Conservation (phyloP, 2,329 filamentous ascomycete species). For the Catunica adiposa region DNA sequence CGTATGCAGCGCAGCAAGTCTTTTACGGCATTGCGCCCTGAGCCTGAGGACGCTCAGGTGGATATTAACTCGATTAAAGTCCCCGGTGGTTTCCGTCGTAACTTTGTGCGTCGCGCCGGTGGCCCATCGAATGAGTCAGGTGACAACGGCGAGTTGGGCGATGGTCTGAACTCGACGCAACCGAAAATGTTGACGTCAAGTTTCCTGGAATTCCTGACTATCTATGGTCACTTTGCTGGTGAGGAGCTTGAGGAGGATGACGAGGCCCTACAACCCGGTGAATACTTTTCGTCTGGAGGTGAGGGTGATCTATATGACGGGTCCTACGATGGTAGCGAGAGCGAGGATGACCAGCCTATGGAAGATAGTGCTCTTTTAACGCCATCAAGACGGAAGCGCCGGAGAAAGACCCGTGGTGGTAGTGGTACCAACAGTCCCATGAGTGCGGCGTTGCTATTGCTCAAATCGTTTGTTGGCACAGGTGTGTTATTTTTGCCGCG, state of each 20-base stretch:
- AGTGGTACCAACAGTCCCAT: conserved; percentile 62
- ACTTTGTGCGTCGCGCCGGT: conserved; percentile 59
- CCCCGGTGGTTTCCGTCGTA: conserved; percentile 81
- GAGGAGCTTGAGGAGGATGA: conserved; percentile 95
- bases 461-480: conserved; percentile 97
- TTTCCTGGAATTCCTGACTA: conserved; percentile 86
- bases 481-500: conserved; percentile 85
- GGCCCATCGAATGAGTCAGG: conserved; percentile 17
- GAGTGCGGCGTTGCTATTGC: conserved; percentile 65
- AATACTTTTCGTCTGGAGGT: conserved; percentile 75
- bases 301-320: conserved; percentile 43
- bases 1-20: conserved; percentile 69
- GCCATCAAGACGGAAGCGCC: conserved; percentile 54
- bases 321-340: conserved; percentile 26
- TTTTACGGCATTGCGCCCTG: conserved; percentile 61
- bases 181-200: conserved; percentile 68
- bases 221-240: conserved; percentile 95
- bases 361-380: conserved; percentile 76
- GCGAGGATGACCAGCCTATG: conserved; percentile 62
- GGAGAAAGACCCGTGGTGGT: conserved; percentile 56
- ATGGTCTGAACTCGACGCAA: conserved; percentile 18
- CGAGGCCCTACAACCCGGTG: conserved; percentile 68
- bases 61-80: conserved; percentile 85
- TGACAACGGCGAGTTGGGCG: conserved; percentile 18
- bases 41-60: conserved; percentile 62